These are phyloP conservation scores for Exophiala xenobiotica DNA, from an alignment of 2,329 filamentous ascomycete species.

Conservation along the genomic window DNA sequence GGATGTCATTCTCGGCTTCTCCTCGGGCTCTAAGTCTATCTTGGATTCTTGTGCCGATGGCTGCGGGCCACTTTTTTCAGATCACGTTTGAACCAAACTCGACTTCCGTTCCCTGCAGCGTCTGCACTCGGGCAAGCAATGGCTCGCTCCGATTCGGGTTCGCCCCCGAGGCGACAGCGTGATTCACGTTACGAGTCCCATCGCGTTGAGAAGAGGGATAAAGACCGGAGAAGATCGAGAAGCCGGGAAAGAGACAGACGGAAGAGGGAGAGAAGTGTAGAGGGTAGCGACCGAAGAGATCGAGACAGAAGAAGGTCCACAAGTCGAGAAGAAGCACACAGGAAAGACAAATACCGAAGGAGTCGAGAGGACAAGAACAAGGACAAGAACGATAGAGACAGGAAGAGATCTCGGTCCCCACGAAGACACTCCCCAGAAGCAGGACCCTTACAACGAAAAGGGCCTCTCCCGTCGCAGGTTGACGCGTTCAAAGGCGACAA, in stretches of 20 bases:
- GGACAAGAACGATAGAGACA: constrained; percentile 6
- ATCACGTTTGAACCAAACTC: neutral
- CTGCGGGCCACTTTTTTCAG: neutral
- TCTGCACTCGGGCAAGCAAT: constrained; percentile 5
- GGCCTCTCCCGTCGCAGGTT: constrained; percentile 47
- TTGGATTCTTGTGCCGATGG: constrained; percentile 9
- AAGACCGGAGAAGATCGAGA: constrained; percentile 7
- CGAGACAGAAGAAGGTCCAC: constrained; percentile 3
- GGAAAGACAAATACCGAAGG: neutral
- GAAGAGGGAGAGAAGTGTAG: constrained; percentile 9
- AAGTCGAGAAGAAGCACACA: neutral
- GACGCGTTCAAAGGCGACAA: constrained; percentile 42
- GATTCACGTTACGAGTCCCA: neutral
- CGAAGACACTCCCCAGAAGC: constrained; percentile 15
- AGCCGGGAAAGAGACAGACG: constrained; percentile 14
- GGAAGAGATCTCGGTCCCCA: constrained; percentile 21
- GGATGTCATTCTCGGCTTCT: constrained; percentile 9
- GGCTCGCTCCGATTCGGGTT: constrained; percentile 11
- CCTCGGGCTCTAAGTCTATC: neutral
- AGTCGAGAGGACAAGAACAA: neutral
- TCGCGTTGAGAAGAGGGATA: constrained; percentile 4
- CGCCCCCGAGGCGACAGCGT: constrained; percentile 10
- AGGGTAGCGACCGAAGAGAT: neutral
- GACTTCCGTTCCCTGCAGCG: neutral
- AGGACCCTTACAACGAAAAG: constrained; percentile 13